Conservation (phyloP, 805 yeast species). For the Yamadazyma paraphyllophila region DNA sequence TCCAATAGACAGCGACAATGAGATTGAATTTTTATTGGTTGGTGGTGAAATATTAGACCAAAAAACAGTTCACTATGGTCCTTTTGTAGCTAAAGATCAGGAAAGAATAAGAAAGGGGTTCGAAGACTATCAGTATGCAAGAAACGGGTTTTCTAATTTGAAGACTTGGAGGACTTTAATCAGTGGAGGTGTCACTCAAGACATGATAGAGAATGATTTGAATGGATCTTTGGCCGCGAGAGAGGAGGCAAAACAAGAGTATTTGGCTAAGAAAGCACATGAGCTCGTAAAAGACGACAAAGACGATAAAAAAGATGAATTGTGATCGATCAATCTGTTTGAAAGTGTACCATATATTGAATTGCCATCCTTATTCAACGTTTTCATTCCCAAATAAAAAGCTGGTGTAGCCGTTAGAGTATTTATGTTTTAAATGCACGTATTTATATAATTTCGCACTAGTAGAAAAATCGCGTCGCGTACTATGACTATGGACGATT, state of each 20-base stretch:
- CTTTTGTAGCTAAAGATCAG: conserved; percentile 75
- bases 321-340: neutral
- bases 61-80: conserved; percentile 82
- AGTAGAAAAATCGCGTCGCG: conserved; percentile 5
- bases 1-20: conserved; percentile 40
- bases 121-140: conserved; percentile 64
- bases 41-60: conserved; percentile 78
- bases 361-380: no score
- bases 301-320: conserved; percentile 6
- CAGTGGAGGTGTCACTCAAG: conserved; percentile 41
- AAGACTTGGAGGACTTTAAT: conserved; percentile 55
- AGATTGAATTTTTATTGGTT: conserved; percentile 64
- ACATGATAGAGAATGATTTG: conserved; percentile 39
- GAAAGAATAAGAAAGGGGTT: conserved; percentile 70
- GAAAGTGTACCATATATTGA: no score
- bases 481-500: conserved; percentile 33
- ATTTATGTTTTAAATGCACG: neutral
- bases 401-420: neutral
- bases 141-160: conserved; percentile 69
- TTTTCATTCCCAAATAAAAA: no score
- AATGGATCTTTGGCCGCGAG: conserved; percentile 33
- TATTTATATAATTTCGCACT: neutral
- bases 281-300: neutral
- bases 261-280: conserved; percentile 7
- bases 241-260: conserved; percentile 18